Evolutionary conservation across 768 basidiomycete genomes (phyloP).

Genomic region (Phanerodontia chrysosporium): DNA sequence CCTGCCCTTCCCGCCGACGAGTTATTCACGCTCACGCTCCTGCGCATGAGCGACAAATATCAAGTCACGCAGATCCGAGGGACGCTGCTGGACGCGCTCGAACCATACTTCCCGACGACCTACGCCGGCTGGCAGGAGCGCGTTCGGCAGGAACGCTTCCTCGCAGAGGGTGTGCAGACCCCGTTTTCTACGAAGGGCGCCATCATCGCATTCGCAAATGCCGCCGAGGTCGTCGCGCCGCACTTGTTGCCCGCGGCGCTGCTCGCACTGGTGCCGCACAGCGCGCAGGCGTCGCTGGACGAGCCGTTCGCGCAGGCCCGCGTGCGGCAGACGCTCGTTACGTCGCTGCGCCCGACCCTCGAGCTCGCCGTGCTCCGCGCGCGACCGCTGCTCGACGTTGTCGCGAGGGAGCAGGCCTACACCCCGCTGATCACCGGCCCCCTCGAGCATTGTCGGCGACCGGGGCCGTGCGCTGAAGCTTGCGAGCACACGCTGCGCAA

Average conservation of each 20-base stretch:
- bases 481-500: too few relatives aligned
- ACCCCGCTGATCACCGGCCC: background rate
- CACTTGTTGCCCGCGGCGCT: background rate
- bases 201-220: background rate
- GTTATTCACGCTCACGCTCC: background rate
- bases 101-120: background rate
- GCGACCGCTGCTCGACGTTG: background rate
- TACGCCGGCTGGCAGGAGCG: background rate
- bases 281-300: background rate
- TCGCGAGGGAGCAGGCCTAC: background rate
- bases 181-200: background rate
- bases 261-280: background rate
- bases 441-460: too few relatives aligned
- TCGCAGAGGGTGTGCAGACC: too few relatives aligned
- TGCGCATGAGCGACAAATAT: conserved; percentile 8
- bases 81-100: background rate
- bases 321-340: background rate
- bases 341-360: background rate
- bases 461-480: too few relatives aligned
- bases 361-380: background rate
- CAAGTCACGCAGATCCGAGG: conserved; percentile 2
- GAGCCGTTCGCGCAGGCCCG: too few relatives aligned
- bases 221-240: background rate
- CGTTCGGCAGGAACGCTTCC: background rate
- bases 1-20: background rate